Evolutionary conservation across 768 basidiomycete species (phyloP).

Genomic region (Lactarius sp.): DNA sequence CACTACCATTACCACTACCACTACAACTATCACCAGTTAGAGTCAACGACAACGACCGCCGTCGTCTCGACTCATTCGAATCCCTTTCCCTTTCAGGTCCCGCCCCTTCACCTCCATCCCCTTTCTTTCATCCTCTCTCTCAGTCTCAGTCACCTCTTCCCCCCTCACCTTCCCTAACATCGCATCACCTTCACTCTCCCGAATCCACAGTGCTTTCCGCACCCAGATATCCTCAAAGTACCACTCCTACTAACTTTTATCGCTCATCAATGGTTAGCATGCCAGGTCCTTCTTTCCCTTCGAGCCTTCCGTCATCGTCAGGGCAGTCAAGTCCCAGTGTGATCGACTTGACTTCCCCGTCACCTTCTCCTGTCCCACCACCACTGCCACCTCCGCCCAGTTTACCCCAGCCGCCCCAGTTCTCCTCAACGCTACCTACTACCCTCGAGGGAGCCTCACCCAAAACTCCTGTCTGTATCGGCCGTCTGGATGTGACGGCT

Average conservation of each 20-base stretch:
- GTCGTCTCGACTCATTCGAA: slow-evolving; percentile 16
- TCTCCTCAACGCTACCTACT: slow-evolving; percentile 19
- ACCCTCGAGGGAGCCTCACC: slow-evolving; percentile 61
- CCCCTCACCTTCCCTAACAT: neutral
- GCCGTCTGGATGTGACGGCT: slow-evolving; percentile 75
- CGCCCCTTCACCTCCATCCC: slow-evolving; percentile 10
- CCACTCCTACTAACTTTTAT: slow-evolving; percentile 11
- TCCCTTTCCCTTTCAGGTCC: slow-evolving; percentile 12
- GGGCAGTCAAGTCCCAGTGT: slow-evolving; percentile 9
- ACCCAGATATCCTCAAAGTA: neutral
- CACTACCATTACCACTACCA: neutral
- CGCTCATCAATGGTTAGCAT: slow-evolving; percentile 16
- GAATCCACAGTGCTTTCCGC: neutral
- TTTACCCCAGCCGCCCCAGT: slow-evolving; percentile 21
- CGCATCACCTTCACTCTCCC: neutral
- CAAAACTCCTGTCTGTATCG: slow-evolving; percentile 85
- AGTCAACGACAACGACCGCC: neutral
- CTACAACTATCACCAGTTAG: neutral
- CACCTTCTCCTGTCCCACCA: slow-evolving; percentile 17
- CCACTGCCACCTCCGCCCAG: slow-evolving; percentile 4
- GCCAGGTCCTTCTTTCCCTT: slow-evolving; percentile 26
- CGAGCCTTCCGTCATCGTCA: slow-evolving; percentile 8
- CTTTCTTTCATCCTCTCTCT: slow-evolving; percentile 14
- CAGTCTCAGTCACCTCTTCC: neutral
- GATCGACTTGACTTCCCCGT: slow-evolving; percentile 21